Base-by-base conservation (phyloP, 176 grass and related monocot species). In the Poa annua region DNA sequence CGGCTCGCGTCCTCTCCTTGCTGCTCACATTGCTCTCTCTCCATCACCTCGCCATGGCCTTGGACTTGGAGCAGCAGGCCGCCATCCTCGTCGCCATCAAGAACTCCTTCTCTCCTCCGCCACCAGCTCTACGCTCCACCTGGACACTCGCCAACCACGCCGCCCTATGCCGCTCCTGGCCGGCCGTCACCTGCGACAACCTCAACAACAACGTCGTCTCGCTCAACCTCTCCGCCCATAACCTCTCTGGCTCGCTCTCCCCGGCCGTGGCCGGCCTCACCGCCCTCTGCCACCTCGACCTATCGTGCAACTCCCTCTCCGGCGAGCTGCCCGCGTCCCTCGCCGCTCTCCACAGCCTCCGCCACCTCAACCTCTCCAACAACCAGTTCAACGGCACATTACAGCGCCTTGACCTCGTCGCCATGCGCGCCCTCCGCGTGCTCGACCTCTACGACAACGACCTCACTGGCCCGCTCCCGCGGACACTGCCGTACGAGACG, bases 401-500 rank as follows among this genome's bases (percentile, higher is more conserved):
- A 3, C 38, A 48, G 1, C 44, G 11, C 0, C 63, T 89, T 53
- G 78, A 91, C 81, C 80, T 93, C 44, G 87, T 84, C 60, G 51
- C 73, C 7, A 79, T 91, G 77, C 1, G 0, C 13, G 34, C 42
- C 7, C 88, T 96, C 20, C 20, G 80, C 80, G 86, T 87, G 66
- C 76, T 96, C 14, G 88, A 96, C 80, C 77, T 92, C 61, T 96
- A 96, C 86, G 87, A 96, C 86, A 96, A 96, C 54, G 87, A 96
- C 50, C 83, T 96, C 48, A 38, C 64, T 33, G 90, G 86, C 76
- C 56, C 84, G n/a, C 86, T 96, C 7, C 85, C 88, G 36, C 57
- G 11, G 26, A 12, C 36, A 8, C 25, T 21, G 3, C 8, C 70
- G 22, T 16, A 6, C 24, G 15, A 5, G 4, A 5, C 44, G 13